A percentile compares a stretch with the other conserved stretches of the same genome.
Evolutionary conservation across 2,329 filamentous ascomycete genomes (phyloP).

Genomic region (Alternaria viburni): DNA sequence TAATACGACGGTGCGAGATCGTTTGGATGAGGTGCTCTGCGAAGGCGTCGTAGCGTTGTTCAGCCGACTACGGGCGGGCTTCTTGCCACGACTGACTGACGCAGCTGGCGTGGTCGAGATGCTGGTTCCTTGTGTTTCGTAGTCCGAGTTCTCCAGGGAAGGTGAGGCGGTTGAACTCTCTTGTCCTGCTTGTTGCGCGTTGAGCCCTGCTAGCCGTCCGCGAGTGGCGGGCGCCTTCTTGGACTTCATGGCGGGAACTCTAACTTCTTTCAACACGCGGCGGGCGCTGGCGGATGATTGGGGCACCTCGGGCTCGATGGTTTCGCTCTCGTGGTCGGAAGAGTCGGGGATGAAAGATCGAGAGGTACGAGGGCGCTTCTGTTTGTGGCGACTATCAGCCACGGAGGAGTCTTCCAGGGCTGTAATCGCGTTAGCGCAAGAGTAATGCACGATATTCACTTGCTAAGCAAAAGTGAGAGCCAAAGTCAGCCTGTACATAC

Average conservation of each 20-base stretch:
- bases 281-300: conserved; percentile 16
- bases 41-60: conserved; percentile 23
- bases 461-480: not conserved
- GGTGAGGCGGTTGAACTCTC: conserved; percentile 39
- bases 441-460: not conserved
- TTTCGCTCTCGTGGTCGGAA: conserved; percentile 38
- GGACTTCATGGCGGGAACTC: conserved; percentile 33
- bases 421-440: conserved; percentile 3
- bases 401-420: conserved; percentile 9
- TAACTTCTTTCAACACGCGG: conserved; percentile 42
- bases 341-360: conserved; percentile 41
- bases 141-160: conserved; percentile 53
- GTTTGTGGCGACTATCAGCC: conserved; percentile 17
- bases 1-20: conserved; percentile 25
- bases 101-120: conserved; percentile 61
- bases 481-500: conserved; percentile 7
- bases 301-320: conserved; percentile 14
- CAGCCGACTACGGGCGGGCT: conserved; percentile 30
- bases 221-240: conserved; percentile 19
- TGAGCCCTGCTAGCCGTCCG: conserved; percentile 14
- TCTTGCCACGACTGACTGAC: conserved; percentile 34
- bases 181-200: conserved; percentile 16
- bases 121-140: conserved; percentile 69
- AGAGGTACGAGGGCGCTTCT: conserved; percentile 28
- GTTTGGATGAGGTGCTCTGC: conserved; percentile 29